Evolutionary conservation across 2,329 filamentous ascomycete species (phyloP).

Genomic region (Ophiosphaerella korrae): DNA sequence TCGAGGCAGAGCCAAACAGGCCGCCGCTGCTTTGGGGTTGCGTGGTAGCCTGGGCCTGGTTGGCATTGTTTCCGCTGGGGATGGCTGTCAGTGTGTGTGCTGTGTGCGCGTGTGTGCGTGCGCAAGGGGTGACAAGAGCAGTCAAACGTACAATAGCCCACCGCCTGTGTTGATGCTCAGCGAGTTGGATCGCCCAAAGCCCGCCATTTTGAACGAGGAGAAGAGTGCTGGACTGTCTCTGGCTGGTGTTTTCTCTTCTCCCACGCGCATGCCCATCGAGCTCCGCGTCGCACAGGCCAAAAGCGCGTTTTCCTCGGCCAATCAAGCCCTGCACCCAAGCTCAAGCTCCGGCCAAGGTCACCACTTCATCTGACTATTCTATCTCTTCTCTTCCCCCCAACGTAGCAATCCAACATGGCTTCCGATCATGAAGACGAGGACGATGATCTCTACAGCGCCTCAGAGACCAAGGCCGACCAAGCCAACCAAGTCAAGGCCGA

Average conservation of each 20-base stretch:
- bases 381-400: neutral
- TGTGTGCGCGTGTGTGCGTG: too few species aligned
- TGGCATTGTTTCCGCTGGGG: slow-evolving; percentile 36
- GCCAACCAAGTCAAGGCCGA: slow-evolving; percentile 33
- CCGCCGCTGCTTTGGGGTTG: slow-evolving; percentile 36
- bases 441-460: slow-evolving; percentile 56
- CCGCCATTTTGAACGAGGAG: slow-evolving; percentile 36
- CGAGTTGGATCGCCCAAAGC: slow-evolving; percentile 55
- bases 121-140: neutral
- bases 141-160: slow-evolving; percentile 53
- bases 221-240: too few species aligned
- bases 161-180: slow-evolving; percentile 61
- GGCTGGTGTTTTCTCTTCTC: slow-evolving; percentile 2
- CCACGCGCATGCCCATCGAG: neutral
- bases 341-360: slow-evolving; percentile 6
- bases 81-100: neutral
- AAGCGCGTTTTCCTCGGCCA: slow-evolving; percentile 30
- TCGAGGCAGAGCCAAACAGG: slow-evolving; percentile 34
- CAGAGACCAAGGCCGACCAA: slow-evolving; percentile 30
- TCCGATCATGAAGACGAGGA: slow-evolving; percentile 60
- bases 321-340: slow-evolving; percentile 21
- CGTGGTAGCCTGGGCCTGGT: slow-evolving; percentile 32
- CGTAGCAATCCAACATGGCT: slow-evolving; percentile 47
- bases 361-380: neutral
- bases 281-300: slow-evolving; percentile 19